Conservation (phyloP, 2,329 filamentous ascomycete genomes). For the Neurospora crassa region DNA sequence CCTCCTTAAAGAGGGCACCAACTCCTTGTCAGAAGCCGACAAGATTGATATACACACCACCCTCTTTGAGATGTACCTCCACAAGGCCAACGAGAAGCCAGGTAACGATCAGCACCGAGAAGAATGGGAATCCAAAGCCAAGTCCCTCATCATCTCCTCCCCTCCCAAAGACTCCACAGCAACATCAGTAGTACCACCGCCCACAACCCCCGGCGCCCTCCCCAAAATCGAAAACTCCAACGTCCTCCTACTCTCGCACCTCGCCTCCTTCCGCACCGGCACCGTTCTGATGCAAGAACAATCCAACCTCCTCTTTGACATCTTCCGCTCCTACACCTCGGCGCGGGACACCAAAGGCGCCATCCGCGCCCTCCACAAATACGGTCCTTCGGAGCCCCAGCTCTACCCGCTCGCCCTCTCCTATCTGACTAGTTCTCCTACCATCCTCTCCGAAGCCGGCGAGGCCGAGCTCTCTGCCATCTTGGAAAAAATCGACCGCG, state of each 20-base stretch:
- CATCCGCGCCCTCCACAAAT: conserved; percentile 82
- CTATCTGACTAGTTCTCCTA: conserved; percentile 81
- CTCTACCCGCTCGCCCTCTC: conserved; percentile 86
- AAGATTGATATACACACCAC: conserved; percentile 86
- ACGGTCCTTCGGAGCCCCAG: conserved; percentile 82
- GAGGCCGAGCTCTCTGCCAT: conserved; percentile 71
- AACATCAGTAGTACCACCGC: not conserved
- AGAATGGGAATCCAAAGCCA: conserved; percentile 85
- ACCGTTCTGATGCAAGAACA: conserved; percentile 91
- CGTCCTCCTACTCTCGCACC: conserved; percentile 81
- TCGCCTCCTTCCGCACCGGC: conserved; percentile 82
- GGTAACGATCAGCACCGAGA: conserved; percentile 53
- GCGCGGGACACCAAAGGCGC: conserved; percentile 86
- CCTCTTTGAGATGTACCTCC: conserved; percentile 94
- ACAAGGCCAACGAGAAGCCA: conserved; percentile 71
- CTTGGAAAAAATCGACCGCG: conserved; percentile 76
- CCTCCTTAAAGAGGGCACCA: conserved; percentile 59
- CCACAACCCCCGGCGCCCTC: not conserved
- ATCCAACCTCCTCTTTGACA: conserved; percentile 83
- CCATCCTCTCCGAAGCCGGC: conserved; percentile 76
- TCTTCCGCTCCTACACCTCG: conserved; percentile 91
- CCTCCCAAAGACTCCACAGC: conserved; percentile 37
- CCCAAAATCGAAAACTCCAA: conserved; percentile 84
- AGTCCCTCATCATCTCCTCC: conserved; percentile 55
- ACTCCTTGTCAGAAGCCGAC: conserved; percentile 56